Conservation (phyloP, 2,329 filamentous ascomycete species). For the Colletotrichum lentis region DNA sequence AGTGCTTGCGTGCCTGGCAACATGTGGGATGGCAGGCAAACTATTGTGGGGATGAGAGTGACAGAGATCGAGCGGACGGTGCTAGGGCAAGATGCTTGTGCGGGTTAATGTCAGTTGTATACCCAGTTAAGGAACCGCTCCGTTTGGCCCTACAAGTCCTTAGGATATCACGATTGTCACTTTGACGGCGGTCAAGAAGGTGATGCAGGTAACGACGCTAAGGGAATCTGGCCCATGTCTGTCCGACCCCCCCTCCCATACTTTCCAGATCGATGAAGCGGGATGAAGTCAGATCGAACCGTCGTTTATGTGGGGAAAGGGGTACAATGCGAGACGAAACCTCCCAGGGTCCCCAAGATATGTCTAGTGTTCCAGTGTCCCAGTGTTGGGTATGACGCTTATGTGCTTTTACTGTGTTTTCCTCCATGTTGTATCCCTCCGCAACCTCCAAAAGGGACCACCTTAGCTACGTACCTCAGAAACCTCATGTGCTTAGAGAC, state of each 20-base stretch:
- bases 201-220: background rate
- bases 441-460: no score
- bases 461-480: no score
- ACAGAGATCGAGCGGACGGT: background rate
- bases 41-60: background rate
- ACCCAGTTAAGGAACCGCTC: slow-evolving; percentile 18
- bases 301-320: background rate
- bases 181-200: background rate
- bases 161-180: slow-evolving; percentile 4
- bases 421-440: no score
- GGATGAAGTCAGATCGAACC: slow-evolving; percentile 19
- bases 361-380: no score
- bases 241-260: background rate
- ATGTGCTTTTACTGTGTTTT: no score
- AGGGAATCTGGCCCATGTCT: background rate
- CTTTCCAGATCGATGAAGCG: slow-evolving; percentile 15
- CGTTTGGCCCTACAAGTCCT: slow-evolving; percentile 6
- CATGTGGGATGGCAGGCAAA: background rate
- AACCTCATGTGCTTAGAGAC: background rate
- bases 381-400: no score
- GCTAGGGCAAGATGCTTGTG: background rate
- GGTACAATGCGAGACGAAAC: background rate
- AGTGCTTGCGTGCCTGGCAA: slow-evolving; percentile 3
- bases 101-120: slow-evolving; percentile 14
- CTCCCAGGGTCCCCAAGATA: background rate